These are phyloP conservation scores for Penicillium longicatenatum DNA, from an alignment of 495 filamentous ascomycete genomes.

Conservation along the genomic window DNA sequence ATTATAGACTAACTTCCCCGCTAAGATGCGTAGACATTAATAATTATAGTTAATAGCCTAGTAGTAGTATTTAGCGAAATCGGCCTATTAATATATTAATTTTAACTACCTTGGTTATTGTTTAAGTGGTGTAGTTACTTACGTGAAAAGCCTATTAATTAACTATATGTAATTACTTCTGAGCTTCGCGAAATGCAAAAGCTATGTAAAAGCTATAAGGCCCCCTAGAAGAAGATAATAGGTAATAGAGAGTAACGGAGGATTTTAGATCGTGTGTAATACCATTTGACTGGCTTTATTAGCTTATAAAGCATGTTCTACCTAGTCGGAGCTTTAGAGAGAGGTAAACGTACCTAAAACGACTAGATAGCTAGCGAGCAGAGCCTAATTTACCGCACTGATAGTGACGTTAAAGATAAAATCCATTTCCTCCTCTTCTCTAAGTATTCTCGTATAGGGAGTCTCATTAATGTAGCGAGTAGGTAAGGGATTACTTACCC, in stretches of 20 bases:
- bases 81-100: constrained; percentile 15
- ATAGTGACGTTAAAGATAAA: constrained; percentile 28
- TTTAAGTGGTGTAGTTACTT: neutral
- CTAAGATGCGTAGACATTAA: constrained; percentile 18
- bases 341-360: constrained; percentile 35
- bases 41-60: constrained; percentile 18
- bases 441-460: constrained; percentile 31
- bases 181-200: constrained; percentile 8
- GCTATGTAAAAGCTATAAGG: constrained; percentile 4
- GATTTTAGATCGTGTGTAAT: constrained; percentile 10
- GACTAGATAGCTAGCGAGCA: constrained; percentile 34
- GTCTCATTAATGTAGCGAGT: constrained; percentile 8
- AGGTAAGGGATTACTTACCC: neutral
- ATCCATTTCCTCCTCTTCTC: constrained; percentile 25
- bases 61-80: constrained; percentile 16
- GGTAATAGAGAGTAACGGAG: constrained; percentile 9
- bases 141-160: constrained; percentile 11
- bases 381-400: constrained; percentile 30
- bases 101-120: constrained; percentile 18
- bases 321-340: constrained; percentile 19
- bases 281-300: constrained; percentile 9
- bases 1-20: constrained; percentile 19
- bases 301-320: constrained; percentile 2
- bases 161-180: constrained; percentile 11
- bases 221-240: constrained; percentile 7